A percentile compares a stretch with the other conserved stretches of the same genome.
Evolutionary conservation across 306 rosid genomes (phyloP).

Genomic region (Gleditsia sinensis): DNA sequence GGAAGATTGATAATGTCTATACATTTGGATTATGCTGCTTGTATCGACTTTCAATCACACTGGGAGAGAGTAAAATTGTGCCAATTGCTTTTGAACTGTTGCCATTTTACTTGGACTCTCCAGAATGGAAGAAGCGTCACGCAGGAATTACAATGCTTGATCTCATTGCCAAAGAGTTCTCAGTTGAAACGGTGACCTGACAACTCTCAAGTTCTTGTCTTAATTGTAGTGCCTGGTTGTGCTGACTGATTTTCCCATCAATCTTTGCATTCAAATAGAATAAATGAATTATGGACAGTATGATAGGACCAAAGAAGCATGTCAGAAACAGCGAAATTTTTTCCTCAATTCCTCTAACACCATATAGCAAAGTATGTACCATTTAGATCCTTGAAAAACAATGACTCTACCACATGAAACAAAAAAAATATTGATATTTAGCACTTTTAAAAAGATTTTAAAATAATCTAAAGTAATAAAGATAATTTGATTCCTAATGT

Average conservation of each 20-base stretch:
- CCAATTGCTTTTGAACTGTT: constrained; percentile 19
- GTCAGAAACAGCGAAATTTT: background rate
- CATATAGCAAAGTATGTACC: background rate
- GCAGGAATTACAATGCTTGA: constrained; percentile 47
- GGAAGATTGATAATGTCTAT: constrained; percentile 23
- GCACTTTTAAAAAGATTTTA: background rate
- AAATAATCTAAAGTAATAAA: background rate
- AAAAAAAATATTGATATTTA: background rate
- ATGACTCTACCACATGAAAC: background rate
- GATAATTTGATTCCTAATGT: background rate
- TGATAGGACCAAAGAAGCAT: background rate
- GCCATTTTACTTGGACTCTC: constrained; percentile 29
- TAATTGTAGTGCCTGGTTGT: background rate
- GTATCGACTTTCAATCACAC: constrained; percentile 30
- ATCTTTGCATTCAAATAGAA: background rate
- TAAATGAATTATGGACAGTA: background rate
- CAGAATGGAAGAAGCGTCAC: constrained; percentile 45
- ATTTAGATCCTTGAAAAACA: background rate
- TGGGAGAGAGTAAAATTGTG: constrained; percentile 31
- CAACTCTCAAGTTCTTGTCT: background rate
- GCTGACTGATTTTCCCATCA: background rate
- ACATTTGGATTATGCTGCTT: constrained; percentile 39
- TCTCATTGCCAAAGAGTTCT: constrained; percentile 32
- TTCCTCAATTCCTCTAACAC: background rate
- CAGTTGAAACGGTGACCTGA: constrained; percentile 48